Conservation (phyloP, 2,329 filamentous ascomycete species). For the Penicillium sp. region DNA sequence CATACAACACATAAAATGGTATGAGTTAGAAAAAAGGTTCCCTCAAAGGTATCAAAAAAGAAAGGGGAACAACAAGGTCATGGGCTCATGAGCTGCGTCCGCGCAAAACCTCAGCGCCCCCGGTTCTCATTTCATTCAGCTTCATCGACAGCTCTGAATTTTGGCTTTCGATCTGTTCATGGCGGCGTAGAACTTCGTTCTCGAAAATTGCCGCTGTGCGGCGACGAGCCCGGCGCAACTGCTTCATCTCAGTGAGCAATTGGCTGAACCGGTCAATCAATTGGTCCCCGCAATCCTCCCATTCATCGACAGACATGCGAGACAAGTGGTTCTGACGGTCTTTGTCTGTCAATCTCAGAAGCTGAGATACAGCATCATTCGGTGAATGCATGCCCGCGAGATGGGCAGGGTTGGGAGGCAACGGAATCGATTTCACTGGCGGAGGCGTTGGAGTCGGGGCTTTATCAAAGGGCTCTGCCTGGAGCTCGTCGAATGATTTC, state of each 20-base stretch:
- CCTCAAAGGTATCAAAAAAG: neutral
- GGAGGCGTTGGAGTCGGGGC: constrained; percentile 37
- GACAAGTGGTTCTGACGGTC: constrained; percentile 57
- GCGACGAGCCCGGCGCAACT: constrained; percentile 58
- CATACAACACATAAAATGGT: neutral
- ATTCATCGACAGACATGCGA: constrained; percentile 57
- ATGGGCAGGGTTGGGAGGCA: constrained; percentile 24
- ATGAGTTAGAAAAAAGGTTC: neutral
- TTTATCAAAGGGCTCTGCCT: constrained; percentile 55
- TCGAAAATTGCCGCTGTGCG: constrained; percentile 59
- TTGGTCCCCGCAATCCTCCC: constrained; percentile 67
- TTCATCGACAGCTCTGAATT: constrained; percentile 54
- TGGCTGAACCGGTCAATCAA: constrained; percentile 60
- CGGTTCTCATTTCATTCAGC: constrained; percentile 58
- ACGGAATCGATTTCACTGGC: constrained; percentile 25
- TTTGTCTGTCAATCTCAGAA: constrained; percentile 39
- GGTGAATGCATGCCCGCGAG: constrained; percentile 25
- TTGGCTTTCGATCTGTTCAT: constrained; percentile 56
- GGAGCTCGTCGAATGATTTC: constrained; percentile 55
- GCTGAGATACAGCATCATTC: constrained; percentile 41
- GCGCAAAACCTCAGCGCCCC: constrained; percentile 58
- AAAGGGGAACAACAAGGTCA: neutral
- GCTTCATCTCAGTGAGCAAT: constrained; percentile 56
- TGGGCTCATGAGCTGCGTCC: constrained; percentile 36
- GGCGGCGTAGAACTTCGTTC: constrained; percentile 57